A percentile compares a stretch with the other conserved stretches of the same genome.
phyloP scores from a whole-genome alignment of 2,329 filamentous ascomycete species.

The Diaporthe australafricana region DNA sequence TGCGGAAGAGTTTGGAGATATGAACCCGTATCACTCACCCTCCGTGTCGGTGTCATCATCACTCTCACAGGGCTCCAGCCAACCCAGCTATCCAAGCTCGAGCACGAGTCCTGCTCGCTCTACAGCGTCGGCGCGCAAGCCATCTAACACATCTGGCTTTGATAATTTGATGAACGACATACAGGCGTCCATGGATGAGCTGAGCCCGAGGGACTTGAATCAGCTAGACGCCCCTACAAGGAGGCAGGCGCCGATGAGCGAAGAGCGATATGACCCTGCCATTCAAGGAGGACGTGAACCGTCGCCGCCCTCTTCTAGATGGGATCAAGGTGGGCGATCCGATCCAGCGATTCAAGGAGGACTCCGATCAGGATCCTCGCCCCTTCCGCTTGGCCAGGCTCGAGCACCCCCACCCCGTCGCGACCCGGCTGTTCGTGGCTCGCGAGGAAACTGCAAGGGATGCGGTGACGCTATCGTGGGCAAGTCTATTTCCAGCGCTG shows the following conservation, averaged over 20 bases:
- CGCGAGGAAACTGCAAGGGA: conserved; percentile 84
- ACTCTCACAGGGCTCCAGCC: conserved; percentile 58
- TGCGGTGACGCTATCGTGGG: conserved; percentile 84
- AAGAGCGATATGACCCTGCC: conserved; percentile 48
- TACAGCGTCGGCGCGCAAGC: conserved; percentile 49
- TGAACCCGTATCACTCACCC: conserved; percentile 73
- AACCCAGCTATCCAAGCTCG: conserved; percentile 70
- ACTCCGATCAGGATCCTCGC: background rate
- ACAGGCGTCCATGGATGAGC: conserved; percentile 60
- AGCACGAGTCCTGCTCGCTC: conserved; percentile 66
- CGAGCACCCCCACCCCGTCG: conserved; percentile 46
- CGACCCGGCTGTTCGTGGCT: conserved; percentile 50
- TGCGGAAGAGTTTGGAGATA: conserved; percentile 68
- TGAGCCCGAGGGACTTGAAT: conserved; percentile 46
- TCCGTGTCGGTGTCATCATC: conserved; percentile 75
- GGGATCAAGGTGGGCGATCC: conserved; percentile 41
- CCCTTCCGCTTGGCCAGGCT: conserved; percentile 32
- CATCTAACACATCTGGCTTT: conserved; percentile 58
- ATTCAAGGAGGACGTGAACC: conserved; percentile 37
- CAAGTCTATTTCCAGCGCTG: conserved; percentile 93
- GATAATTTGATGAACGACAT: conserved; percentile 68
- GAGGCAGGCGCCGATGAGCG: conserved; percentile 39
- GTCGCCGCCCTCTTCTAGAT: conserved; percentile 30
- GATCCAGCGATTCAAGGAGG: conserved; percentile 46
- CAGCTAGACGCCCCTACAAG: conserved; percentile 34